Conservation (phyloP, 1,284 basidiomycete genomes). For the Ceratobasidium papillatum region DNA sequence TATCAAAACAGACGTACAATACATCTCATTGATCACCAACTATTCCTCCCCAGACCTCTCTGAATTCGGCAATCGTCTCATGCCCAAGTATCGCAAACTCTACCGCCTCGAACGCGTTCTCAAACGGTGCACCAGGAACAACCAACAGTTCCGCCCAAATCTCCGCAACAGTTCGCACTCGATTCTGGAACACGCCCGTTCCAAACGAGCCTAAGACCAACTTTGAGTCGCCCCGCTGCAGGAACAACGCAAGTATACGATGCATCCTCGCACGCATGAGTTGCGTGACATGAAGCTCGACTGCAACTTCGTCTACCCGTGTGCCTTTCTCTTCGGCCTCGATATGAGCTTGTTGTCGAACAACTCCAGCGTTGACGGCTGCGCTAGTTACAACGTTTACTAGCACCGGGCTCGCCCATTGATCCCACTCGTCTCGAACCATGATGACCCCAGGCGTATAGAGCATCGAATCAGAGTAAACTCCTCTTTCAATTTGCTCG, state of each 20-base stretch:
- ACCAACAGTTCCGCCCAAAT: conserved; percentile 69
- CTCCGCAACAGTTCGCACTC: conserved; percentile 62
- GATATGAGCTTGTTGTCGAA: conserved; percentile 53
- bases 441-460: conserved; percentile 67
- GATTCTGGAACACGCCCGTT: conserved; percentile 74
- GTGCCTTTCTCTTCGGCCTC: conserved; percentile 47
- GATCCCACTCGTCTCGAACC: conserved; percentile 65
- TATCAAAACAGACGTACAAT: no score
- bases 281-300: conserved; percentile 56
- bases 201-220: conserved; percentile 77
- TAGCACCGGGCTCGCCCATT: conserved; percentile 62
- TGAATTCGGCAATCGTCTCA: conserved; percentile 62
- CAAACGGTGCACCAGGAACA: conserved; percentile 60
- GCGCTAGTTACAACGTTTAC: conserved; percentile 70
- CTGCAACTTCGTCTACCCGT: conserved; percentile 57
- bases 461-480: conserved; percentile 71
- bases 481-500: conserved; percentile 55
- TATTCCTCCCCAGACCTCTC: conserved; percentile 49
- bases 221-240: conserved; percentile 63
- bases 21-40: not conserved
- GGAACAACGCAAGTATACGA: conserved; percentile 69
- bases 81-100: conserved; percentile 70
- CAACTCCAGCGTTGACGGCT: conserved; percentile 73
- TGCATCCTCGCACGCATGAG: conserved; percentile 75
- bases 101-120: conserved; percentile 65